Conservation (phyloP, 1,284 basidiomycete genomes). For the Moesziomyces sp. region DNA sequence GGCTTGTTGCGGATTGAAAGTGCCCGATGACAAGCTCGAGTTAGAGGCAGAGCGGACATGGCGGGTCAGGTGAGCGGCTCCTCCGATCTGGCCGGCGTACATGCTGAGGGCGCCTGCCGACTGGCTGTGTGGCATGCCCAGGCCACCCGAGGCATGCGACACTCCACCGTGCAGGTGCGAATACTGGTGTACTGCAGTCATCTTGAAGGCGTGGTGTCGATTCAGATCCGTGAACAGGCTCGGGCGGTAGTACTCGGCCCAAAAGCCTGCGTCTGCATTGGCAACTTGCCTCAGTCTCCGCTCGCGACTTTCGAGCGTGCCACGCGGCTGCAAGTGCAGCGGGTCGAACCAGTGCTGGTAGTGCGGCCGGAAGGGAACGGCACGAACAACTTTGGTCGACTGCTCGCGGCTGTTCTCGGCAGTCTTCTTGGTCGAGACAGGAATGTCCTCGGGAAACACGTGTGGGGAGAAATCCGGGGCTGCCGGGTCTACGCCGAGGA, state of each 20-base stretch:
- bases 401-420: not conserved
- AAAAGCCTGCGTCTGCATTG: conserved; percentile 58
- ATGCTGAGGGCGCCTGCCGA: conserved; percentile 30
- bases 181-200: conserved; percentile 65
- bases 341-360: conserved; percentile 60
- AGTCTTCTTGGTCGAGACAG: conserved; percentile 6
- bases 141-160: conserved; percentile 17
- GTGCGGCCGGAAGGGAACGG: conserved; percentile 41
- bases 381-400: conserved; percentile 10
- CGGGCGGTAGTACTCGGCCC: conserved; percentile 66
- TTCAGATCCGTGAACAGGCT: conserved; percentile 65
- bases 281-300: conserved; percentile 53
- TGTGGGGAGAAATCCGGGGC: conserved; percentile 38
- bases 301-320: conserved; percentile 36
- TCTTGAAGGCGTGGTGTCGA: conserved; percentile 67
- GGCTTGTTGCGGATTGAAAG: conserved; percentile 22
- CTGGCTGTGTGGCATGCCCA: conserved; percentile 36
- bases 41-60: conserved; percentile 34
- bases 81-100: conserved; percentile 39
- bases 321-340: conserved; percentile 37
- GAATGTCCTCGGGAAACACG: conserved; percentile 28
- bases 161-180: conserved; percentile 26
- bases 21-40: conserved; percentile 23
- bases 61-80: conserved; percentile 16
- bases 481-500: conserved; percentile 78